phyloP scores from a whole-genome alignment of 352 stramenopile genomes.

The Phytophthora cajani region DNA sequence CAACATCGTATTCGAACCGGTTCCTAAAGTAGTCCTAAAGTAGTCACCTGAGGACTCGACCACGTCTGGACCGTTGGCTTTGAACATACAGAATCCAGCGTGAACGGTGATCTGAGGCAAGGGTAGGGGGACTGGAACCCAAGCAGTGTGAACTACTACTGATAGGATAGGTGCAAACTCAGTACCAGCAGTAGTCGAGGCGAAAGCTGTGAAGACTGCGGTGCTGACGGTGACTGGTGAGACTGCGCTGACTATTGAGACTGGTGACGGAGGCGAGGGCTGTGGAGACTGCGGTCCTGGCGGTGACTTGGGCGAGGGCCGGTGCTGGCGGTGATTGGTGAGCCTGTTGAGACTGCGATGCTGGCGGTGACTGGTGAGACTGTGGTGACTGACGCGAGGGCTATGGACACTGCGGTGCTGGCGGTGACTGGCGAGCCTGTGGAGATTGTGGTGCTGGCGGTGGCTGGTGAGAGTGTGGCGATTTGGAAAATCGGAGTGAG shows the following conservation, averaged over 20 bases:
- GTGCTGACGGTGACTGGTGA: too few relatives aligned
- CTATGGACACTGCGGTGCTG: neutral
- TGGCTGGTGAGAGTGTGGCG: neutral
- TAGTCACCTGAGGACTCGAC: neutral
- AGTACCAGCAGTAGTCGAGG: neutral
- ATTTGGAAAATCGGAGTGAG: neutral
- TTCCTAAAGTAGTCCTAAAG: neutral
- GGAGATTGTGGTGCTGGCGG: neutral
- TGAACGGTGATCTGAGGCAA: neutral
- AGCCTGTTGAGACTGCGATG: too few relatives aligned
- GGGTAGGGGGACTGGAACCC: too few relatives aligned
- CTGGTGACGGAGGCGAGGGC: too few relatives aligned
- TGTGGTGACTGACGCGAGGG: too few relatives aligned
- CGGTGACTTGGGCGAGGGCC: too few relatives aligned
- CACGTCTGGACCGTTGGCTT: neutral
- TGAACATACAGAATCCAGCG: neutral
- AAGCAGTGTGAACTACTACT: neutral
- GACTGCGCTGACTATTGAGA: too few relatives aligned
- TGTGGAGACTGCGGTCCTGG: too few relatives aligned
- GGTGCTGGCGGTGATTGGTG: too few relatives aligned
- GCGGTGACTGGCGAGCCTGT: neutral
- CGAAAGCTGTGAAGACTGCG: neutral
- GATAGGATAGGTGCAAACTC: neutral
- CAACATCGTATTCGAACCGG: neutral
- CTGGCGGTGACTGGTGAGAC: too few relatives aligned